A percentile compares a stretch with the other conserved stretches of the same genome.
Conservation (phyloP, 768 basidiomycete genomes). For the Boletus rufocinnamomeus region DNA sequence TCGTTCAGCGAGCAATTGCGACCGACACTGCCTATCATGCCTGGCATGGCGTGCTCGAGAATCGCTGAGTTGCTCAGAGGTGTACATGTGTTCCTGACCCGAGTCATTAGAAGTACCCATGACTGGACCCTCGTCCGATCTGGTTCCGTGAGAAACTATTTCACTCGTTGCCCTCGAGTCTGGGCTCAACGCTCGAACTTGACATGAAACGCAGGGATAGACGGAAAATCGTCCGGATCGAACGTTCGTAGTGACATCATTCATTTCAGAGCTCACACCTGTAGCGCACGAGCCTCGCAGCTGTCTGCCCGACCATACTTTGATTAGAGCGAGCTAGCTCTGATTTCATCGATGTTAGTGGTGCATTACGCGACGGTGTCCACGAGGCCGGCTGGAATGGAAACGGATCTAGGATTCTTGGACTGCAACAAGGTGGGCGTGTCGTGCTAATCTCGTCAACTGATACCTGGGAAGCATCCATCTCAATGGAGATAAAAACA, state of each 20-base stretch:
- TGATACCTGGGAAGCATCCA: not conserved
- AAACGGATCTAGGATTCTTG: constrained; percentile 15
- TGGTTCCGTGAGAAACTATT: not conserved
- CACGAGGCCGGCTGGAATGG: constrained; percentile 10
- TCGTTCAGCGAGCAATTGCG: not conserved
- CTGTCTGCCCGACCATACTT: not conserved
- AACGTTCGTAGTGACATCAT: constrained; percentile 7
- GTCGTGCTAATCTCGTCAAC: constrained; percentile 1
- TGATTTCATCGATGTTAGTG: constrained; percentile 9
- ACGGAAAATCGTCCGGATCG: not conserved
- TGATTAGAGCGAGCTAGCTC: not conserved
- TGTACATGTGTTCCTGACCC: not conserved
- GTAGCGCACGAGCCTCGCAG: not conserved
- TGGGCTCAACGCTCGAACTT: not conserved
- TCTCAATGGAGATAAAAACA: not conserved
- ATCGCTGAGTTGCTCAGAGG: constrained; percentile 5
- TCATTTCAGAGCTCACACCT: not conserved
- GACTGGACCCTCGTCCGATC: not conserved
- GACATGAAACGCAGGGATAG: not conserved
- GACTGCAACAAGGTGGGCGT: constrained; percentile 1
- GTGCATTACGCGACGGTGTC: not conserved
- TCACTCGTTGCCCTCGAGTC: not conserved
- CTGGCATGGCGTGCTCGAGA: not conserved
- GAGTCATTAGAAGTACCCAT: not conserved
- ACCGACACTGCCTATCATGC: too few species aligned